Evolutionary conservation across 2,329 filamentous ascomycete genomes (phyloP), one percentile per base, ranked within the genome.

Genomic region (Rutstroemia sp.): DNA sequence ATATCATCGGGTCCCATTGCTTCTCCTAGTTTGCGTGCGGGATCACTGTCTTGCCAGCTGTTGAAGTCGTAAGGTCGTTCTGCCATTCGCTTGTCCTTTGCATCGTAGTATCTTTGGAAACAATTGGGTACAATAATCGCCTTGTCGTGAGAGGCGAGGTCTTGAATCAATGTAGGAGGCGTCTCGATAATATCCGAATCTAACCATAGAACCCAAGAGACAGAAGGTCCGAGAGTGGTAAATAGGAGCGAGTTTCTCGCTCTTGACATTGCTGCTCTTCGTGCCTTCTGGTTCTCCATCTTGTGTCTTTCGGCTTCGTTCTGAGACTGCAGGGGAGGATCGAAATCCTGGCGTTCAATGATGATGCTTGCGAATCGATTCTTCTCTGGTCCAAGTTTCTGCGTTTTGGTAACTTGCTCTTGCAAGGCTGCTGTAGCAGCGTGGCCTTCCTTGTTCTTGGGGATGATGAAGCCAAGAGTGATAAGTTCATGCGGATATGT

Each of bases 151-250:
- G 77, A 73, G 3, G 94, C 92, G 19, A 99, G 81, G 69, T 99
- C 94, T 71, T 99, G 90, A 63, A 99, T 95, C 51, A 99, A 76
- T 2, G 83, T 80, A 0, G 83, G 76, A 0, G 92, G 94, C 4
- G 90, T 90, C 74, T 99, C 94, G 64, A 99, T 70, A 61, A 99
- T 87, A 71, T 99, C 94, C 39, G 86, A 81, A 69, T 99, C 94
- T 30, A 99, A 79, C 94, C 94, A 99, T 23, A 99, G 79, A 37
- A 99, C 92, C 94, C 94, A 99, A 0, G 90, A 94, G 0, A 91
- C 96, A 12, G 84, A 81, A 0, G 92, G 92, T 1, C 92, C 92
- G 9, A 99, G 77, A 0, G 92, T 97, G 8, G 94, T 96, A 75
- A 97, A 99, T 27, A 99, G 81, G 8, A 99, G 80, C 54, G 89